Percentiles rank a stretch among this genome's conserved stretches.
phyloP scores from a whole-genome alignment of 1,284 basidiomycete genomes.

The Apiotrichum akiyoshidainum region DNA sequence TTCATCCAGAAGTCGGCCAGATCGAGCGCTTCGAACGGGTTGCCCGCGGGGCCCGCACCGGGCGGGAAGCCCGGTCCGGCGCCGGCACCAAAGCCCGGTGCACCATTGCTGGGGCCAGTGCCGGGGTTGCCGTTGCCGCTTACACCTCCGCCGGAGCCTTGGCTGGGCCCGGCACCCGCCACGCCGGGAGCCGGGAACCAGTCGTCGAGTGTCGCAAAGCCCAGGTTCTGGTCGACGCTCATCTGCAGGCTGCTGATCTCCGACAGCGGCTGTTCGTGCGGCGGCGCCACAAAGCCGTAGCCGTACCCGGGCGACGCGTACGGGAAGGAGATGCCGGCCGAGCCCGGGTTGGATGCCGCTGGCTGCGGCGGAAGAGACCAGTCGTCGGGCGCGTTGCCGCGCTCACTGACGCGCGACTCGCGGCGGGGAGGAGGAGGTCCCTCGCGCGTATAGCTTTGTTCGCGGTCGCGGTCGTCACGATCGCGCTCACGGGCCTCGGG shows the following conservation, averaged over 20 bases:
- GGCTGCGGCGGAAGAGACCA: too few species aligned
- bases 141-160: not conserved
- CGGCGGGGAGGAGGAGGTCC: conserved; percentile 15
- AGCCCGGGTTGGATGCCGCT: too few species aligned
- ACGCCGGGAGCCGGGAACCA: conserved; percentile 27
- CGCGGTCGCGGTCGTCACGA: not conserved
- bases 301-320: conserved; percentile 14
- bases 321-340: conserved; percentile 19
- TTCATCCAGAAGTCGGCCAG: conserved; percentile 60
- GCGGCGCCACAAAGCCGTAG: conserved; percentile 25
- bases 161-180: not conserved
- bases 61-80: not conserved
- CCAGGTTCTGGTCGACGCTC: conserved; percentile 25
- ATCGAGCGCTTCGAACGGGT: conserved; percentile 35
- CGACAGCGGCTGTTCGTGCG: conserved; percentile 34
- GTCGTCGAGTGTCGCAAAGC: conserved; percentile 41
- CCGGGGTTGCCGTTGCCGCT: not conserved
- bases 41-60: conserved; percentile 5
- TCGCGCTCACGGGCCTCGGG: not conserved
- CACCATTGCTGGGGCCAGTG: not conserved
- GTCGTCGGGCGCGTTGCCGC: too few species aligned
- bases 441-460: not conserved
- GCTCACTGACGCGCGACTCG: not conserved
- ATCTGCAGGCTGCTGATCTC: conserved; percentile 6
- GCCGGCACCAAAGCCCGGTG: conserved; percentile 7